A percentile compares a stretch with the other conserved stretches of the same genome.
These are phyloP conservation scores for Phialemoniopsis sp. DNA, from an alignment of 2,329 filamentous ascomycete species.

Conservation along the genomic window DNA sequence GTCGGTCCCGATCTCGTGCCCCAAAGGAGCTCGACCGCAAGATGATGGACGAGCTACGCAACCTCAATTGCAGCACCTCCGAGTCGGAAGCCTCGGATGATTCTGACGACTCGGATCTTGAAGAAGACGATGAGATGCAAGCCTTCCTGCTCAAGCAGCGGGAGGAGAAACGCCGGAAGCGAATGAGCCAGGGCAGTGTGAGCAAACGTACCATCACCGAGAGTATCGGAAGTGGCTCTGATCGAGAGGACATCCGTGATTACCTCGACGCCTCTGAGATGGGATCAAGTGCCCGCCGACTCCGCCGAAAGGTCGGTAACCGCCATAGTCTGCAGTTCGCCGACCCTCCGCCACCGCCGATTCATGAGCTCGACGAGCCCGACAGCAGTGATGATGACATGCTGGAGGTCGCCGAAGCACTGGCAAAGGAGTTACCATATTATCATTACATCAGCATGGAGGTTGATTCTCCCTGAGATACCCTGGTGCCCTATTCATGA, in stretches of 20 bases:
- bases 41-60: constrained; percentile 38
- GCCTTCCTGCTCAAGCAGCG: constrained; percentile 35
- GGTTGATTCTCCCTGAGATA: constrained; percentile 31
- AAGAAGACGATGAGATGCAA: constrained; percentile 25
- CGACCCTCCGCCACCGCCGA: constrained; percentile 44
- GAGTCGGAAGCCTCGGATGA: constrained; percentile 20
- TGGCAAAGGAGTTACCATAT: constrained; percentile 46
- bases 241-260: constrained; percentile 32
- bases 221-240: constrained; percentile 43
- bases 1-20: constrained; percentile 24
- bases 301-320: constrained; percentile 39
- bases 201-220: constrained; percentile 52
- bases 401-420: constrained; percentile 29
- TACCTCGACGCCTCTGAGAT: constrained; percentile 33
- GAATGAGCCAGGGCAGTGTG: constrained; percentile 48
- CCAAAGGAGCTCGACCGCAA: constrained; percentile 31
- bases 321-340: constrained; percentile 44
- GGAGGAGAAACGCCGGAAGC: constrained; percentile 36
- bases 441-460: constrained; percentile 51
- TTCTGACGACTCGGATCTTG: constrained; percentile 30
- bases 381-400: constrained; percentile 40
- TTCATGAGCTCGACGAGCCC: constrained; percentile 51
- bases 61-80: constrained; percentile 30
- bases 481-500: not conserved
- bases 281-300: constrained; percentile 42